Evolutionary conservation across 2,329 filamentous ascomycete species (phyloP).

Genomic region (Capronia epimyces): DNA sequence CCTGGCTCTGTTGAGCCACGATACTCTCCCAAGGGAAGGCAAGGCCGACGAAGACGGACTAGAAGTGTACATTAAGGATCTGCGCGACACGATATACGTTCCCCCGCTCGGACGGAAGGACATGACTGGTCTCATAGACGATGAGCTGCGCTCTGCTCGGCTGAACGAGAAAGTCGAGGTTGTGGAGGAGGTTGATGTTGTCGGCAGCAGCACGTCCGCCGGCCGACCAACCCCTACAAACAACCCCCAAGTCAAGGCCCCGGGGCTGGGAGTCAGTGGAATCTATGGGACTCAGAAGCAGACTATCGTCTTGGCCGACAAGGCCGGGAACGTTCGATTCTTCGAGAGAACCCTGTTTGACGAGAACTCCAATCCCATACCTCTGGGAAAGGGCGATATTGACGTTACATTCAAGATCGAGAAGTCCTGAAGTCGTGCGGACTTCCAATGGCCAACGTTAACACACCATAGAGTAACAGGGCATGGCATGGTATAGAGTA

Average conservation of each 20-base stretch:
- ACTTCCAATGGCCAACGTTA: too few relatives aligned
- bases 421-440: background rate
- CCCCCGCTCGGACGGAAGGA: slow-evolving; percentile 50
- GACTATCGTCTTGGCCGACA: slow-evolving; percentile 54
- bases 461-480: too few relatives aligned
- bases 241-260: slow-evolving; percentile 12
- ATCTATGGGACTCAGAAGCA: slow-evolving; percentile 62
- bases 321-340: slow-evolving; percentile 53
- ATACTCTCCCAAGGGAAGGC: slow-evolving; percentile 50
- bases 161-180: slow-evolving; percentile 30
- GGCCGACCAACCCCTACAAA: slow-evolving; percentile 27
- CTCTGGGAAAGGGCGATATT: slow-evolving; percentile 44
- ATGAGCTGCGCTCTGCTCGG: slow-evolving; percentile 37
- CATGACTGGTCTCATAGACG: slow-evolving; percentile 33
- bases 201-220: slow-evolving; percentile 21
- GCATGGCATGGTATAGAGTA: too few relatives aligned
- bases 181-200: slow-evolving; percentile 25
- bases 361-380: slow-evolving; percentile 45
- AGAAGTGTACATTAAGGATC: slow-evolving; percentile 52
- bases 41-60: slow-evolving; percentile 39
- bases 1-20: slow-evolving; percentile 48
- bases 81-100: slow-evolving; percentile 58
- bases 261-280: slow-evolving; percentile 40
- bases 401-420: slow-evolving; percentile 46
- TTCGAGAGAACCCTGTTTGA: slow-evolving; percentile 59